phyloP scores from a whole-genome alignment of 305 asterid species.

The Fraxinus sp. region DNA sequence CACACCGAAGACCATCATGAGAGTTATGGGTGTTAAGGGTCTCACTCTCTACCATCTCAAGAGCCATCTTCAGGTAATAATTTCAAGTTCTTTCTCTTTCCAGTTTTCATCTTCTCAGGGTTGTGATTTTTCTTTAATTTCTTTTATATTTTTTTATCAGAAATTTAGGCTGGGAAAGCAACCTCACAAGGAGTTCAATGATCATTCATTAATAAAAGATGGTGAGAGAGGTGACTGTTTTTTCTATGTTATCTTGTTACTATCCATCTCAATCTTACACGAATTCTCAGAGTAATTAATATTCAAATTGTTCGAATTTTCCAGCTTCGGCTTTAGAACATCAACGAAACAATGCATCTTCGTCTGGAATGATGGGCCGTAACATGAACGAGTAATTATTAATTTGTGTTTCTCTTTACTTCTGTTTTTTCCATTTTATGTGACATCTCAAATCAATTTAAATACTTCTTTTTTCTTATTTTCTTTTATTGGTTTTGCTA shows the following conservation, averaged over 20 bases:
- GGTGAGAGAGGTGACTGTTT: constrained; percentile 52
- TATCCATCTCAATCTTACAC: background rate
- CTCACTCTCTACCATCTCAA: constrained; percentile 98
- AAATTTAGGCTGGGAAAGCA: constrained; percentile 96
- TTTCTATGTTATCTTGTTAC: background rate
- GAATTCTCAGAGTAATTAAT: background rate
- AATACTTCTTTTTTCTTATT: background rate
- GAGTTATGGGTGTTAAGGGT: constrained; percentile 98
- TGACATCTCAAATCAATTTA: background rate
- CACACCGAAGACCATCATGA: constrained; percentile 95
- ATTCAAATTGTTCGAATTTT: background rate
- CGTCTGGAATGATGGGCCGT: constrained; percentile 79
- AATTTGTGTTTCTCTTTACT: background rate
- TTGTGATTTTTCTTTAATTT: background rate
- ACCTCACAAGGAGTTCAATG: constrained; percentile 92
- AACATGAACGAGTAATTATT: constrained; percentile 84
- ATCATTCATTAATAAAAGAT: constrained; percentile 82
- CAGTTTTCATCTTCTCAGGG: background rate
- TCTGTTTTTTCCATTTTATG: background rate
- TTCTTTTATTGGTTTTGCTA: background rate
- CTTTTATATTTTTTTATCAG: constrained; percentile 29
- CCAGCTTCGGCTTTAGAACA: constrained; percentile 85
- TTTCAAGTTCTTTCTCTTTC: background rate
- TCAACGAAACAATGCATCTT: constrained; percentile 70
- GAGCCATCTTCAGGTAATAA: constrained; percentile 93